Base-by-base conservation (phyloP, 352 stramenopile species). In the Globisporangium paddicum region DNA sequence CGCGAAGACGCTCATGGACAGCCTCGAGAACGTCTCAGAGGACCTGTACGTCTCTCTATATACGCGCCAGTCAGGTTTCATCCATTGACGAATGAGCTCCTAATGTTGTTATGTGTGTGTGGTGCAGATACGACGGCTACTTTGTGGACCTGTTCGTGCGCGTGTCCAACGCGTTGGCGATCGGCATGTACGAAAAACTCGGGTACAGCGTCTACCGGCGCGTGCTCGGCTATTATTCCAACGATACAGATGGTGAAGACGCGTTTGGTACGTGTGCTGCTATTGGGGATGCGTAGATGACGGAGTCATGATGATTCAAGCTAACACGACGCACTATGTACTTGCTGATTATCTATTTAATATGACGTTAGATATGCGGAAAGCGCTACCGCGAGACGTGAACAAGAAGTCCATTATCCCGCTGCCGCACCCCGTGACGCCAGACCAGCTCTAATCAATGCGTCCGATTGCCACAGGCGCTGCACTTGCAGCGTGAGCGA, bases 71-170 rank as follows among this genome's bases (percentile, higher is more conserved):
- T n/a, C n/a, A n/a, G n/a, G n/a, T n/a, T n/a, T n/a, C n/a, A n/a
- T n/a, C n/a, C n/a, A n/a, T n/a, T n/a, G n/a, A n/a, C n/a, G n/a
- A n/a, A n/a, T n/a, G n/a, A n/a, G n/a, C n/a, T n/a, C n/a, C n/a
- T n/a, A n/a, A n/a, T n/a, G n/a, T n/a, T n/a, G n/a, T n/a, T n/a
- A n/a, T n/a, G n/a, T n/a, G n/a, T n/a, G n/a, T n/a, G n/a, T n/a
- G n/a, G n/a, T n/a, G n/a, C 50, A 64, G 58, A 28, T 64, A 64
- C 68, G 91, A 99, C 71, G 94, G 79, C 16, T 99, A 98, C 79
- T 99, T 99, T 78, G 97, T 99, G 51, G 97, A 99, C 69, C 75
- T 99, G 23, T 99, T 99, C 68, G 97, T 99, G n/a, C 81, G 97
- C 30, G 86, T 95, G 21, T 98, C 93, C 40, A 99, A 99, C 81